phyloP scores from a whole-genome alignment of 2,329 filamentous ascomycete species.

The Arthrobotrys megalospora region DNA sequence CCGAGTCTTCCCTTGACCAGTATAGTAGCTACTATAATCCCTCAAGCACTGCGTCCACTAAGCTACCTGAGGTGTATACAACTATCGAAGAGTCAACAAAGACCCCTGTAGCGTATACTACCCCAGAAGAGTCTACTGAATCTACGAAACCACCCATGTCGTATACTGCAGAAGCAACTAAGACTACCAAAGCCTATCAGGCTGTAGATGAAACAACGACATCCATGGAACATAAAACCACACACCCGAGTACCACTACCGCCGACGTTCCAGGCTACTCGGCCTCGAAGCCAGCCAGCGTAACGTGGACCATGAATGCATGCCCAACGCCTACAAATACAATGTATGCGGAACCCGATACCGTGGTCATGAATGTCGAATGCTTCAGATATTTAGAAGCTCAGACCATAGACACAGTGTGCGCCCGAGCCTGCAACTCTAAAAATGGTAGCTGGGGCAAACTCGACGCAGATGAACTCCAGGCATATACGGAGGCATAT shows the following conservation, averaged over 20 bases:
- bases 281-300: not conserved
- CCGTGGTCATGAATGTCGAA: not conserved
- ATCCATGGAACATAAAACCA: not conserved
- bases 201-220: not conserved
- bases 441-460: not conserved
- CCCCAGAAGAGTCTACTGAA: not conserved
- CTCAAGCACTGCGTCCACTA: too few relatives aligned
- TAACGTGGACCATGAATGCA: not conserved
- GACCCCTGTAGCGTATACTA: not conserved
- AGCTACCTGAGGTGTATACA: not conserved
- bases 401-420: not conserved
- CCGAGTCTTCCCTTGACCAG: not conserved
- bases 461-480: not conserved
- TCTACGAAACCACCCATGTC: not conserved
- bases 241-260: not conserved
- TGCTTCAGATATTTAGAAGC: not conserved
- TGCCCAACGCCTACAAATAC: not conserved
- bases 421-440: not conserved
- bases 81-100: not conserved
- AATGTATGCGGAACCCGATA: not conserved
- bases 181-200: not conserved
- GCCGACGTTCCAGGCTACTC: not conserved
- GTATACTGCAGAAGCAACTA: not conserved
- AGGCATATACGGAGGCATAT: conserved; percentile 5
- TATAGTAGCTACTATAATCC: not conserved